These are phyloP conservation scores for Trypanosoma melophagium DNA, from an alignment of 208 protist genomes.

Conservation along the genomic window DNA sequence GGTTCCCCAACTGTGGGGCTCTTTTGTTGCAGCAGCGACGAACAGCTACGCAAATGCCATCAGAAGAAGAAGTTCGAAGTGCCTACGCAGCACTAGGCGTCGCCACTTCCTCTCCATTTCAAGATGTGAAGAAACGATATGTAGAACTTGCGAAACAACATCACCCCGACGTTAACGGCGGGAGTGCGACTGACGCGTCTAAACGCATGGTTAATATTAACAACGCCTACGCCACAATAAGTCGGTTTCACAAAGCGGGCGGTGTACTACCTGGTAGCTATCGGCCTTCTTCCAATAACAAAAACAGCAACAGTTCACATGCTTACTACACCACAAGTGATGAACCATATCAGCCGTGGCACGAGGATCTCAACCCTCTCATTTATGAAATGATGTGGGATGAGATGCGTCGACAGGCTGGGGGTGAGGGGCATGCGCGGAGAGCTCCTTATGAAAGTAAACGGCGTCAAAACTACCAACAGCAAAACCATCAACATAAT, in stretches of 20 bases:
- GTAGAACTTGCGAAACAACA: conserved; percentile 85
- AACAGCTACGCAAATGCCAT: conserved; percentile 29
- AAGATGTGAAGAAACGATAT: conserved; percentile 84
- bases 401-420: conserved; percentile 81
- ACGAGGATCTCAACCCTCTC: conserved; percentile 82
- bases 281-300: not conserved
- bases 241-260: conserved; percentile 68
- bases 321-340: conserved; percentile 55
- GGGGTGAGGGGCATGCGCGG: conserved; percentile 37
- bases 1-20: not conserved
- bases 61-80: conserved; percentile 70
- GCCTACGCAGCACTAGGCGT: conserved; percentile 81
- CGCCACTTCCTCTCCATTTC: conserved; percentile 34
- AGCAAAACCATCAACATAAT: conserved; percentile 13
- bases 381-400: conserved; percentile 92
- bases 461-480: conserved; percentile 19
- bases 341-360: conserved; percentile 67
- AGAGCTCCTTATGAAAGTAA: conserved; percentile 27
- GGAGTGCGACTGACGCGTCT: conserved; percentile 23
- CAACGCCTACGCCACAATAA: conserved; percentile 76
- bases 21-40: conserved; percentile 27
- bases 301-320: conserved; percentile 14
- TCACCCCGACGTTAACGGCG: conserved; percentile 78
- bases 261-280: conserved; percentile 24
- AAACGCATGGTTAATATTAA: conserved; percentile 85